These are phyloP conservation scores for Naematelia aurantialba DNA, from an alignment of 768 basidiomycete genomes.

Conservation along the genomic window DNA sequence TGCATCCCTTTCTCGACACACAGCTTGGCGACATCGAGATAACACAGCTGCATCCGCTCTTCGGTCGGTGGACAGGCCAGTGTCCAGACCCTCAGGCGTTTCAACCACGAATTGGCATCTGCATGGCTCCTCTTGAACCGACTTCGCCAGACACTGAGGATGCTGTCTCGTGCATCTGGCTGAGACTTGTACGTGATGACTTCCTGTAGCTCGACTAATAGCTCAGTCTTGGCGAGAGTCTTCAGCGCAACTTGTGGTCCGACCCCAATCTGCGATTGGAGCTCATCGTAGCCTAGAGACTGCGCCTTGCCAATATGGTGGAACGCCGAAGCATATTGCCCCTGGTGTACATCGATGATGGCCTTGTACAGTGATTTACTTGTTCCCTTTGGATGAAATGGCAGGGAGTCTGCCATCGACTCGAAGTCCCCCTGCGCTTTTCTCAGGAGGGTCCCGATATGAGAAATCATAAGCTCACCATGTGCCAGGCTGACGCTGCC, in stretches of 20 bases:
- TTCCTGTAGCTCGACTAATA: slow-evolving; percentile 46
- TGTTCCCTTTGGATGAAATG: slow-evolving; percentile 46
- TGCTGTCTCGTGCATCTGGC: slow-evolving; percentile 36
- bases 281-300: slow-evolving; percentile 44
- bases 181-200: slow-evolving; percentile 47
- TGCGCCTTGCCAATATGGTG: slow-evolving; percentile 47
- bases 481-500: slow-evolving; percentile 46
- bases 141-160: slow-evolving; percentile 35
- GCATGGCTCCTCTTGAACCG: slow-evolving; percentile 43
- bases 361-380: slow-evolving; percentile 49
- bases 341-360: slow-evolving; percentile 45
- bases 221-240: slow-evolving; percentile 45
- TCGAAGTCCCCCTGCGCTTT: slow-evolving; percentile 41
- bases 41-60: slow-evolving; percentile 35
- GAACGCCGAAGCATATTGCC: slow-evolving; percentile 38
- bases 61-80: slow-evolving; percentile 39
- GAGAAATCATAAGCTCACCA: slow-evolving; percentile 30
- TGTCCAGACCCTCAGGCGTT: slow-evolving; percentile 42
- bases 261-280: slow-evolving; percentile 28
- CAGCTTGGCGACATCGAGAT: slow-evolving; percentile 44
- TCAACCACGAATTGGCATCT: slow-evolving; percentile 45
- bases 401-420: slow-evolving; percentile 45
- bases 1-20: slow-evolving; percentile 39
- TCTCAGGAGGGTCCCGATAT: not conserved
- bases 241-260: slow-evolving; percentile 40